Evolutionary conservation across 805 yeast genomes (phyloP).

Genomic region (Sugiyamaella valdiviana): DNA sequence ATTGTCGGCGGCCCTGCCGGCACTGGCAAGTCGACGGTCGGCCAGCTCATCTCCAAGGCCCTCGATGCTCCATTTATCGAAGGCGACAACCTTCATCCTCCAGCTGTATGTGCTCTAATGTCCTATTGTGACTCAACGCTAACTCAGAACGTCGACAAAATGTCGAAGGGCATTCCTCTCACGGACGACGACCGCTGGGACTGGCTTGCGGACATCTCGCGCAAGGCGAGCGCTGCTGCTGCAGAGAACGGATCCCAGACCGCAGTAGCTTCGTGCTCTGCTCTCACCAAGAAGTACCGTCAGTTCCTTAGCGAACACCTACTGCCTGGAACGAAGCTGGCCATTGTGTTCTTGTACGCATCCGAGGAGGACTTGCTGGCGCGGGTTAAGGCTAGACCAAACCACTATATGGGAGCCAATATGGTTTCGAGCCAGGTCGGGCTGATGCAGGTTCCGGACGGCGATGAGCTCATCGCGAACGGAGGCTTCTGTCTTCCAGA

Average conservation of each 20-base stretch:
- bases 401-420: conserved; percentile 81
- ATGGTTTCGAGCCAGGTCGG: conserved; percentile 79
- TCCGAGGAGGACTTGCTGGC: conserved; percentile 51
- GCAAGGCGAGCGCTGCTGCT: conserved; percentile 33
- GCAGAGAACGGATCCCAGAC: conserved; percentile 18
- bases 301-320: conserved; percentile 44
- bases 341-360: conserved; percentile 64
- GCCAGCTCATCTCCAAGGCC: conserved; percentile 41
- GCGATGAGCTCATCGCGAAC: conserved; percentile 8
- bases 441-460: conserved; percentile 62
- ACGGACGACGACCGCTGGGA: conserved; percentile 89
- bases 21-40: conserved; percentile 86
- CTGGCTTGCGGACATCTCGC: conserved; percentile 61
- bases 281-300: conserved; percentile 71
- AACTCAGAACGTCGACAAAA: conserved; percentile 60
- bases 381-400: conserved; percentile 58
- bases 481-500: conserved; percentile 9
- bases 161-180: conserved; percentile 74
- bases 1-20: conserved; percentile 96
- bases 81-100: conserved; percentile 79
- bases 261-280: conserved; percentile 74
- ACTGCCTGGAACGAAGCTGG: conserved; percentile 32
- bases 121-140: neutral
- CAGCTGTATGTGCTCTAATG: conserved; percentile 23
- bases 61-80: conserved; percentile 60